phyloP scores from a whole-genome alignment of 768 basidiomycete species.

The Butyriboletus loyo region DNA sequence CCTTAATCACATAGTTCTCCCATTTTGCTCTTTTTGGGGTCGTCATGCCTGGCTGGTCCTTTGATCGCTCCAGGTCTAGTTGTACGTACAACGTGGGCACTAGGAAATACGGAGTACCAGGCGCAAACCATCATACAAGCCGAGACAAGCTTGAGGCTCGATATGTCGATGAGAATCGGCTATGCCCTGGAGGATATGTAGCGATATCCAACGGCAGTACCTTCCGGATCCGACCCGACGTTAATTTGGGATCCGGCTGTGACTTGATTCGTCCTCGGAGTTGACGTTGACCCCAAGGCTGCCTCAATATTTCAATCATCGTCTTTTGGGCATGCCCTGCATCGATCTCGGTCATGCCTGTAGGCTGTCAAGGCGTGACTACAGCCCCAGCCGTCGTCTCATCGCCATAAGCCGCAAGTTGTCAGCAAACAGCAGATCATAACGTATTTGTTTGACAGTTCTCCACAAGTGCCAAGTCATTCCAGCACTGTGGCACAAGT shows the following conservation, averaged over 20 bases:
- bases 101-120: background rate
- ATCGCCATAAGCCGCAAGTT: background rate
- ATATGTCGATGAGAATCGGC: background rate
- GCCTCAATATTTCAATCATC: no score
- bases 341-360: background rate
- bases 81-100: background rate
- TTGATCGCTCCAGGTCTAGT: background rate
- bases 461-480: background rate
- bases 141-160: background rate
- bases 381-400: no score
- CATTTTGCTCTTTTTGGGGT: background rate
- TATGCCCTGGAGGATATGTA: no score
- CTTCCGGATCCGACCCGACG: no score
- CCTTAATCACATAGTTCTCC: constrained; percentile 13
- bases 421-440: background rate
- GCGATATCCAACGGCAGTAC: no score
- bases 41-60: background rate
- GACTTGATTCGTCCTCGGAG: no score
- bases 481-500: background rate
- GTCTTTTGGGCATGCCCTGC: no score
- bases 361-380: no score
- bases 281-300: no score
- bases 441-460: background rate
- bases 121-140: background rate
- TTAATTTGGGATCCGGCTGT: no score